Base-by-base conservation (phyloP, 2,329 filamentous ascomycete species). In the Ilyonectria sp. region DNA sequence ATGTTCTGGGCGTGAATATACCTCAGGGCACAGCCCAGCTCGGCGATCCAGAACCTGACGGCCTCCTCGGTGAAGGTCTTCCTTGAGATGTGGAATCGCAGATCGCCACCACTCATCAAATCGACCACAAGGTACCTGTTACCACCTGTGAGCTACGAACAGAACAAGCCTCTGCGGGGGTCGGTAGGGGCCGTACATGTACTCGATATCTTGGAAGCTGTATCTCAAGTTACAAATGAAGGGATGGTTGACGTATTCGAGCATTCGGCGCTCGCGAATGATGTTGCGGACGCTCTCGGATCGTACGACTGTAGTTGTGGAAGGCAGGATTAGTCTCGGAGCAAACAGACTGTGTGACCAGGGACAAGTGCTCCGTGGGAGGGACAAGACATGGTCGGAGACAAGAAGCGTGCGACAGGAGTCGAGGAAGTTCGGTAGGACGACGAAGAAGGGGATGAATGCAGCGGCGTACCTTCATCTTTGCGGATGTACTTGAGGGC, bases 221-320 rank as follows among this genome's bases (percentile, higher is more conserved):
- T 98, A 99, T 77, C 96, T 93, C 86, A 99, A 85, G 82, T 99
- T 99, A 86, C 95, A 98, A 74, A 99, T 93, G 81, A 98, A 99
- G 29, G 95, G 94, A 78, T 99, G 96, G 80, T 97, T 98, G 76
- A 99, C 89, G 81, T 98, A 94, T 84, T 99, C 95, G 78, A 99
- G 89, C 96, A 99, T 99, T 79, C 95, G 91, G 71, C 96, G 90
- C 86, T 99, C 96, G 75, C 96, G 92, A 78, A 99, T 96, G 74
- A 99, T 99, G 81, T 99, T 99, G 77, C 95, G 93, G 68, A 98
- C 96, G 79, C 95, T 98, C 82, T 98, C 96, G 70, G 95, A 97
- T 78, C 95, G 94, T 75, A 99, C 94, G 75, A 99, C 95, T 97
- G 80, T 75, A 9, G 33, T 63, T 53, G 49, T 62, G 78, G 73